Evolutionary conservation across 2,329 filamentous ascomycete species (phyloP).

Genomic region (Pseudopyrenochaeta lycopersici): DNA sequence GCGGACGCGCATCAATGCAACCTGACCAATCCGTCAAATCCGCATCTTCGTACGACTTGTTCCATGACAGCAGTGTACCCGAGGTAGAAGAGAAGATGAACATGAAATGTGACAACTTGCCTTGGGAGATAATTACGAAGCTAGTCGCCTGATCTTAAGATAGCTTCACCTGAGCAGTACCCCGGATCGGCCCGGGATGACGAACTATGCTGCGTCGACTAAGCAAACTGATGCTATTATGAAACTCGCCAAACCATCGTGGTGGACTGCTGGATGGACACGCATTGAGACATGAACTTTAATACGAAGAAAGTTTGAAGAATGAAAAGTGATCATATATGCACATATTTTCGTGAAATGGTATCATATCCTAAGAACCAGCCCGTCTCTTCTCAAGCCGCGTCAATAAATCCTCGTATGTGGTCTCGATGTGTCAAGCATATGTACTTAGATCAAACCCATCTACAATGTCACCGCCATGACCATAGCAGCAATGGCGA

Average conservation of each 20-base stretch:
- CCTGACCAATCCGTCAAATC: neutral
- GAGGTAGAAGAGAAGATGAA: no score
- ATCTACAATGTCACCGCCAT: conserved; percentile 12
- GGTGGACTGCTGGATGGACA: no score
- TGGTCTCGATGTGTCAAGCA: neutral
- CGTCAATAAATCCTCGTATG: no score
- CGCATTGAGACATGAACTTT: neutral
- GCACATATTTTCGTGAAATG: neutral
- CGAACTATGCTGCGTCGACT: neutral
- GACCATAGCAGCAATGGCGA: conserved; percentile 7
- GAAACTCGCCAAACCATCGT: no score
- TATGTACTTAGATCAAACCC: neutral
- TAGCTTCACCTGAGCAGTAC: no score
- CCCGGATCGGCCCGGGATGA: no score
- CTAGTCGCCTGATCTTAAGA: no score
- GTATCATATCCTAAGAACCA: neutral
- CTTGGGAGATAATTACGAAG: no score
- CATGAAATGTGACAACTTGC: no score
- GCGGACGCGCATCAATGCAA: neutral
- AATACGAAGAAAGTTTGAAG: neutral
- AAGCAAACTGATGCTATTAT: neutral
- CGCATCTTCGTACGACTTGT: neutral
- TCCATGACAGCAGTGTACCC: no score
- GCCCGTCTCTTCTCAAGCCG: no score
- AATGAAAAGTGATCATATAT: neutral